Evolutionary conservation across 2,329 filamentous ascomycete species (phyloP).

Genomic region (Ceratocystis lukuohia): DNA sequence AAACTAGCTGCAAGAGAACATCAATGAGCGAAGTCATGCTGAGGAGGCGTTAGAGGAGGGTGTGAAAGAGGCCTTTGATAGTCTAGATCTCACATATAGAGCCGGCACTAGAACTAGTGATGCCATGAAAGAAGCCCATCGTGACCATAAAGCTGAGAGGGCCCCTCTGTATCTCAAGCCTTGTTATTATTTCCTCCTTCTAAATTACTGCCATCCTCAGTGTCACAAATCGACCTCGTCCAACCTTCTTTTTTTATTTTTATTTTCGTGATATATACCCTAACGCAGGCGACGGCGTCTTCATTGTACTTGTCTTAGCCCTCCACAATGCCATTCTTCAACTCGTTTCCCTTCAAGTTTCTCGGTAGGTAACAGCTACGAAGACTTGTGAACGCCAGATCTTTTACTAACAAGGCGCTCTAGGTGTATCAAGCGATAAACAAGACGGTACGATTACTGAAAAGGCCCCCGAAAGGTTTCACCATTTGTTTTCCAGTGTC

Average conservation of each 20-base stretch:
- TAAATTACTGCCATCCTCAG: neutral
- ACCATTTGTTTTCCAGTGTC: neutral
- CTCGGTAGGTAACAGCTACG: neutral
- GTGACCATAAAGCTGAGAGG: neutral
- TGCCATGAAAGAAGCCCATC: neutral
- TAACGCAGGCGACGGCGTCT: neutral
- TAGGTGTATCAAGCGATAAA: neutral
- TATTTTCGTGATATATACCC: neutral
- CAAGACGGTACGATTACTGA: neutral
- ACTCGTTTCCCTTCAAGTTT: neutral
- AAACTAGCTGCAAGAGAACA: too few species aligned
- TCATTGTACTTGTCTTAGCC: neutral
- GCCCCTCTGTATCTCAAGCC: neutral
- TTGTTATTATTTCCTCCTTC: neutral
- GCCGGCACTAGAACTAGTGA: too few species aligned
- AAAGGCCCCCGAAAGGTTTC: neutral
- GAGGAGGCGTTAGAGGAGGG: too few species aligned
- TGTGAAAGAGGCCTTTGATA: too few species aligned
- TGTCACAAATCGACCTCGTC: neutral
- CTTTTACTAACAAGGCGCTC: neutral
- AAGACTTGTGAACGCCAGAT: too few species aligned
- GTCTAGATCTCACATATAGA: too few species aligned
- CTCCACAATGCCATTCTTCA: neutral
- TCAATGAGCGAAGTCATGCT: too few species aligned
- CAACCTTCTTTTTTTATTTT: neutral